Evolutionary conservation across 495 filamentous ascomycete genomes (phyloP).

Genomic region (Copromyces sp.): DNA sequence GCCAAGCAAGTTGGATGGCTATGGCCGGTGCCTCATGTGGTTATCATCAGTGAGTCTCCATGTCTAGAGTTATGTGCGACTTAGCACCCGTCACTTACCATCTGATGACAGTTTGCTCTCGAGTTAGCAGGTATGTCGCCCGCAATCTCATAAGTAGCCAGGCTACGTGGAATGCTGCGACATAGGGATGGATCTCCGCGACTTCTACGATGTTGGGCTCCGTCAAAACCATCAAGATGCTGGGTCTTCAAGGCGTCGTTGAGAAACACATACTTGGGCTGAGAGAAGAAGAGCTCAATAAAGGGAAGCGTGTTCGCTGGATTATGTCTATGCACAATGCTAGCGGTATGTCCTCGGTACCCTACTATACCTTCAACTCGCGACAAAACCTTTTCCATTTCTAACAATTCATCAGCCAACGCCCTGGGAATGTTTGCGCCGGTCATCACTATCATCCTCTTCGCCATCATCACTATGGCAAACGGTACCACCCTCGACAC

Average conservation of each 20-base stretch:
- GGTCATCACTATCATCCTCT: constrained; percentile 28
- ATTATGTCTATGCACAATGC: constrained; percentile 34
- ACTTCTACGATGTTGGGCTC: constrained; percentile 43
- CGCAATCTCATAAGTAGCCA: constrained; percentile 37
- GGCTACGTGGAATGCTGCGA: constrained; percentile 41
- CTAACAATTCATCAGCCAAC: constrained; percentile 17
- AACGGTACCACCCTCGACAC: constrained; percentile 13
- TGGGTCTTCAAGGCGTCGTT: constrained; percentile 40
- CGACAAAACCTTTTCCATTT: neutral
- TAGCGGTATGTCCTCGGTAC: constrained; percentile 20
- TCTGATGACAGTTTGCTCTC: constrained; percentile 25
- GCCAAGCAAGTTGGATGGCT: constrained; percentile 46
- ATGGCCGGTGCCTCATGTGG: constrained; percentile 44
- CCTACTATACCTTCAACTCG: neutral
- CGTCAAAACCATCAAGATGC: constrained; percentile 55
- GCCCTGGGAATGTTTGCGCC: constrained; percentile 34
- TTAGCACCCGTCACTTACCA: neutral
- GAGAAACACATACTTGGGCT: constrained; percentile 36
- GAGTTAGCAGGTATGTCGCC: constrained; percentile 35
- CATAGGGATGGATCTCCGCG: constrained; percentile 41
- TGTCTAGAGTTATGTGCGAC: neutral
- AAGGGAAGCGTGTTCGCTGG: constrained; percentile 44
- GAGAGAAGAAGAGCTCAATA: constrained; percentile 45
- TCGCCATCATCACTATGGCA: constrained; percentile 18
- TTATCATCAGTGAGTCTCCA: constrained; percentile 39